Evolutionary conservation across 306 rosid species (phyloP), one percentile per base, ranked within the genome.

Genomic region (Leucaena leucocephala): DNA sequence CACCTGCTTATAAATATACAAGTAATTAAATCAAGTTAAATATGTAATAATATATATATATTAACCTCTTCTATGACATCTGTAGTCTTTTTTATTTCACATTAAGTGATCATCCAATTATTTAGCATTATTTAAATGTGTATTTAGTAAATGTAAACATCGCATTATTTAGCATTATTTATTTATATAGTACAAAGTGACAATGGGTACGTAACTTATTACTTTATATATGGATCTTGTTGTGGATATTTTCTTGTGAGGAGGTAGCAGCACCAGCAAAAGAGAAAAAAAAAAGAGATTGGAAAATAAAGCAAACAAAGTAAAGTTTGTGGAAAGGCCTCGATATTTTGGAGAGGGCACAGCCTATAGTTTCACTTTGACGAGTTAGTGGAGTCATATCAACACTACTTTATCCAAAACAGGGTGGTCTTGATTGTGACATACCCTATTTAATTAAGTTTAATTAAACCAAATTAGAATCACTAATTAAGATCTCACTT

Each of bases 171-270:
- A 10, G 38, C 36, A 27, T 59, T 27, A 57, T 21, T 8, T 19
- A 10, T 59, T n/a, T n/a, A 55, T 19, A 1, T 27, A 1, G 38
- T 4, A 59, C 38, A 59, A 59, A 33, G 6, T 22, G 39, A 27
- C 65, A 27, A 54, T 59, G 65, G 65, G 15, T 52, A 52, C 59
- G 36, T 58, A 58, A 58, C 64, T 58, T 22, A 36, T 59, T 59
- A 22, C 38, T 59, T 59, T 59, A 17, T 27, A 4, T 9, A 27
- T 59, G 38, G 39, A 59, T 58, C 65, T 59, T 27, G 36, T 5
- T 6, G 67, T 33, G 67, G 42, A 61, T 61, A 14, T 40, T 61
- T 61, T 33, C 40, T 34, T 33, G 33, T 11, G 17, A 54, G 22
- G 7, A 19, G 34, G 13, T 3, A 10, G 16, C 15, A 27, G 17